A percentile compares a stretch with the other conserved stretches of the same genome.
Evolutionary conservation across 2,329 filamentous ascomycete species (phyloP).

Genomic region (Arachnopeziza araneosa): DNA sequence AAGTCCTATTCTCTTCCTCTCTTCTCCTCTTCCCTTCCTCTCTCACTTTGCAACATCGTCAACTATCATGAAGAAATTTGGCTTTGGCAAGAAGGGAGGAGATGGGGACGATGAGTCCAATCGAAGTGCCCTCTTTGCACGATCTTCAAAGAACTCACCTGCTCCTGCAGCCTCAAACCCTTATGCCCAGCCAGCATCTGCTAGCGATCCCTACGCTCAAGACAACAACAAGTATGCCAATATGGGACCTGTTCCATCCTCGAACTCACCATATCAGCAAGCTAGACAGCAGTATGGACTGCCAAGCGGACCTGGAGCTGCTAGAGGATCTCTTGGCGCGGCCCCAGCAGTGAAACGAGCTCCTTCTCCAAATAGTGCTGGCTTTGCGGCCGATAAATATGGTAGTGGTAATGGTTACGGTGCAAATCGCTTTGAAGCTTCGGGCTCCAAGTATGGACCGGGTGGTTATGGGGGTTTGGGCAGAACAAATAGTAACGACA

Average conservation of each 20-base stretch:
- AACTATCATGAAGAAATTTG: slow-evolving; percentile 52
- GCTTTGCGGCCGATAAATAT: slow-evolving; percentile 50
- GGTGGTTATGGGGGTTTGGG: slow-evolving; percentile 59
- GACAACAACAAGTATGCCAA: slow-evolving; percentile 50
- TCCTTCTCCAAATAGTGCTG: slow-evolving; percentile 31
- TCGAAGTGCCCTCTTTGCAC: slow-evolving; percentile 46
- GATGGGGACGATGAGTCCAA: slow-evolving; percentile 38
- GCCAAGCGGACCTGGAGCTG: slow-evolving; percentile 25
- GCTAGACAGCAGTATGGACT: slow-evolving; percentile 25
- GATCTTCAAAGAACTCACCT: slow-evolving; percentile 42
- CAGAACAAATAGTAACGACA: slow-evolving; percentile 37
- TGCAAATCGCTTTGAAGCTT: slow-evolving; percentile 15
- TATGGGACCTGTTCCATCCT: slow-evolving; percentile 29
- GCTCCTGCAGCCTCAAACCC: slow-evolving; percentile 31
- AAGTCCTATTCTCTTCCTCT: background rate
- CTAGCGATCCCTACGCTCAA: slow-evolving; percentile 55
- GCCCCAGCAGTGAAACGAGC: slow-evolving; percentile 15
- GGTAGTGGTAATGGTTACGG: slow-evolving; percentile 24
- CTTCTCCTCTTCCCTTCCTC: background rate
- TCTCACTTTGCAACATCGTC: background rate
- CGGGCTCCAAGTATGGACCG: slow-evolving; percentile 39
- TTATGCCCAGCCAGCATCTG: slow-evolving; percentile 28
- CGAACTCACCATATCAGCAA: slow-evolving; percentile 25
- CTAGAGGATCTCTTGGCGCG: slow-evolving; percentile 29
- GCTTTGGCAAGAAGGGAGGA: slow-evolving; percentile 51